Evolutionary conservation across 2,329 filamentous ascomycete species (phyloP).

Genomic region (Exophiala bonariae): DNA sequence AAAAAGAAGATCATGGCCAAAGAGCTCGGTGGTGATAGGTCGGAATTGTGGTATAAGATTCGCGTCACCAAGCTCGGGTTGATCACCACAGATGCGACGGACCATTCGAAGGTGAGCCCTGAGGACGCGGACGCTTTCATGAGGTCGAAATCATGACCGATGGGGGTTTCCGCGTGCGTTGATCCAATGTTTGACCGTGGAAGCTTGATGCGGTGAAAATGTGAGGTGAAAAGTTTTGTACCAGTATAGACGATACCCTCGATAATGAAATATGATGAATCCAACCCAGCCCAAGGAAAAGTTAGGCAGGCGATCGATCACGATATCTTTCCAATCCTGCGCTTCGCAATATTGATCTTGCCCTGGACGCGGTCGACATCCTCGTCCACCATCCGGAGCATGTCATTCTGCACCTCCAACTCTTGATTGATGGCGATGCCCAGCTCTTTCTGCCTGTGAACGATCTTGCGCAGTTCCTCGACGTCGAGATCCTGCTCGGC

Average conservation of each 20-base stretch:
- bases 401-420: conserved; percentile 60
- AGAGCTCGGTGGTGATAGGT: conserved; percentile 72
- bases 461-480: conserved; percentile 58
- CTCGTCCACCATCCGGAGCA: conserved; percentile 59
- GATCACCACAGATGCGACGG: conserved; percentile 44
- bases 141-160: conserved; percentile 4
- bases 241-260: background rate
- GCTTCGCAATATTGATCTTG: conserved; percentile 50
- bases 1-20: conserved; percentile 71
- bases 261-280: background rate
- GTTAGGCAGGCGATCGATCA: conserved; percentile 26
- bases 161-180: background rate
- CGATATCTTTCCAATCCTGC: conserved; percentile 48
- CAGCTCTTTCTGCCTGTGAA: conserved; percentile 61
- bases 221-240: background rate
- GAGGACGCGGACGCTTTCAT: conserved; percentile 17
- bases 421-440: conserved; percentile 64
- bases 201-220: no score
- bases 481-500: conserved; percentile 62
- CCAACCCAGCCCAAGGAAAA: no score
- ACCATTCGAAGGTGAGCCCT: conserved; percentile 7
- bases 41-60: conserved; percentile 79
- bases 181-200: no score
- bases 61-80: conserved; percentile 68
- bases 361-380: conserved; percentile 53